Percentiles rank a stretch among this genome's conserved stretches.
phyloP scores from a whole-genome alignment of 139 green algal genomes.

The Spirogloea muscicola region DNA sequence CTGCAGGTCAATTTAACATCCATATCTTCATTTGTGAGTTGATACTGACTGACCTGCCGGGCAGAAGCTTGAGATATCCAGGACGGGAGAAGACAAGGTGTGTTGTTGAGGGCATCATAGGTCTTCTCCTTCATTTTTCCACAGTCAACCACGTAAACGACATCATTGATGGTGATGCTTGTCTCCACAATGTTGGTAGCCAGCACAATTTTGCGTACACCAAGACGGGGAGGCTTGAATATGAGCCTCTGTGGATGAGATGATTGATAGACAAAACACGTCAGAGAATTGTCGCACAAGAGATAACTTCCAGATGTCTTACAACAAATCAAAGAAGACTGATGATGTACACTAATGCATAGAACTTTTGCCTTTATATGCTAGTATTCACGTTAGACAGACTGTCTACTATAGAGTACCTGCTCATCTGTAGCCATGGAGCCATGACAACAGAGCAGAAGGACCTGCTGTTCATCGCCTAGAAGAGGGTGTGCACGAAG shows the following conservation, averaged over 20 bases:
- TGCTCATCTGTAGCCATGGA: constrained; percentile 66
- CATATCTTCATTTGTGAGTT: too few relatives aligned
- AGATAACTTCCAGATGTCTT: neutral
- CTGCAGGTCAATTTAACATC: too few relatives aligned
- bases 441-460: constrained; percentile 66
- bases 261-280: neutral
- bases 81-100: constrained; percentile 62
- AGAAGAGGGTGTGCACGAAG: constrained; percentile 50
- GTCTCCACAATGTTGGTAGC: constrained; percentile 64
- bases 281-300: neutral
- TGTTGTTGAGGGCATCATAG: constrained; percentile 64
- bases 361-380: neutral
- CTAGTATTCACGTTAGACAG: neutral
- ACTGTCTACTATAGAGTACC: constrained; percentile 12
- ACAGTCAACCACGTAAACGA: constrained; percentile 53
- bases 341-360: neutral
- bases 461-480: constrained; percentile 6
- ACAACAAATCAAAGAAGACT: neutral
- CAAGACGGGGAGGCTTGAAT: constrained; percentile 51
- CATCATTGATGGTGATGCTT: constrained; percentile 61
- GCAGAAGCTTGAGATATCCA: constrained; percentile 89
- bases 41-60: constrained; percentile 67
- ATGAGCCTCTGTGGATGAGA: constrained; percentile 29
- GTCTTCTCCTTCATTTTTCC: constrained; percentile 53
- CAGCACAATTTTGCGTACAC: constrained; percentile 58